Evolutionary conservation across 73 alveolate species (phyloP), one percentile per base, ranked within the genome.

Genomic region (Paramecium caudatum): DNA sequence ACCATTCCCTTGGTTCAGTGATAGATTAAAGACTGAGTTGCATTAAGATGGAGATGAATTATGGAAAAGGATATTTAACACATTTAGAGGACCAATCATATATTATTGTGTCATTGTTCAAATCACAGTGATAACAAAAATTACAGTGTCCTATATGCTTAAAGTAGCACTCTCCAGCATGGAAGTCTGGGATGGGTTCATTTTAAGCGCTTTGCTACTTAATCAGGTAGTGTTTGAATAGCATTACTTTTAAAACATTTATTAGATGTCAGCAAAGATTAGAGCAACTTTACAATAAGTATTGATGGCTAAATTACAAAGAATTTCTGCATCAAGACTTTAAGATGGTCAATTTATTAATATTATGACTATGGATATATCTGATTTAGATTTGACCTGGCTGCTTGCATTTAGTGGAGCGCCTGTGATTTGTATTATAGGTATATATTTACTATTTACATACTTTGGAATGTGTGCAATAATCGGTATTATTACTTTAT

Each of bases 381-480:
- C 43, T 74, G 88, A 74, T 74, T 13, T 74, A 15, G 88, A 74
- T 43, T 74, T 74, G 21, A 74, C 88, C 0, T 74, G 88, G 88
- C 21, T 74, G 10, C 0, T 74, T n/a, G 88, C 88, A 30, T 74
- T 74, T 45, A 74, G 55, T 17, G 88, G 88, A 19, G 68, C 69
- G 5, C 88, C 88, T 39, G 43, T 74, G 17, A 74, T 74, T 15
- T 74, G 6, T 23, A 16, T 27, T 74, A 27, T 74, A 0, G 88
- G 88, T 41, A 12, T 74, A 2, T 41, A 37, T 21, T n/a, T 74
- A 16, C 32, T 74, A 37, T 37, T 41, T 45, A n/a, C 37, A 8
- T 74, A 41, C 43, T 74, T 41, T 41, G 88, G 88, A 74, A 16
- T 36, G 17, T 74, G 41, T 5, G 17, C 69, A 37, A 16, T 74